phyloP scores from a whole-genome alignment of 257 asterid genomes.

The Petunia axillaris region DNA sequence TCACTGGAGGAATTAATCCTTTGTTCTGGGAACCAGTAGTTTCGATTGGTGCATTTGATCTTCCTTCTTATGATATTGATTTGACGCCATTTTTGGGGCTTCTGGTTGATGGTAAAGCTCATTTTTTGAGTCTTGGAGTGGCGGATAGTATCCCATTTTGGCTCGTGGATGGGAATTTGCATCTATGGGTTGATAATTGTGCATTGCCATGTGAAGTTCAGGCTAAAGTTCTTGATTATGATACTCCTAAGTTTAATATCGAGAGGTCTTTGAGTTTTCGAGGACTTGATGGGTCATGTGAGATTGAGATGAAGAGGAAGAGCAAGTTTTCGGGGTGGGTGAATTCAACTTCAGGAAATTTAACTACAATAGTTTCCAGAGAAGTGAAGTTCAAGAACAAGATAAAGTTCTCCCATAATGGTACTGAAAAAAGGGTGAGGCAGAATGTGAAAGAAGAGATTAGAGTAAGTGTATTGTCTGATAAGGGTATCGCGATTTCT shows the following conservation, averaged over 20 bases:
- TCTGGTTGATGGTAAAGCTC: conserved; percentile 60
- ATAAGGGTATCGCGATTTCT: conserved; percentile 32
- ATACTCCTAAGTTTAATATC: conserved; percentile 39
- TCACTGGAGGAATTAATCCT: conserved; percentile 81
- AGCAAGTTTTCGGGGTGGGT: conserved; percentile 75
- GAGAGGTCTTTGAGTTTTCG: conserved; percentile 40
- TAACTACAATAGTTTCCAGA: conserved; percentile 45
- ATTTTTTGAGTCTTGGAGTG: conserved; percentile 57
- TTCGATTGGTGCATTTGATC: conserved; percentile 82
- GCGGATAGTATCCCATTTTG: conserved; percentile 68
- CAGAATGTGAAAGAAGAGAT: conserved; percentile 53
- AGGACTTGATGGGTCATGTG: conserved; percentile 58
- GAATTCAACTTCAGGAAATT: conserved; percentile 67
- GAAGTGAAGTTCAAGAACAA: conserved; percentile 54
- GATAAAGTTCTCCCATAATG: conserved; percentile 48
- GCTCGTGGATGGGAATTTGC: conserved; percentile 83
- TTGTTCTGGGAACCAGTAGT: conserved; percentile 87
- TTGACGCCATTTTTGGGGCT: conserved; percentile 66
- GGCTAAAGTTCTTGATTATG: conserved; percentile 46
- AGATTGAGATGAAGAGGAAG: conserved; percentile 53
- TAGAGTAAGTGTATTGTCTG: conserved; percentile 37
- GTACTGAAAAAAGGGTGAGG: conserved; percentile 49
- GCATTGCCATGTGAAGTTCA: conserved; percentile 41
- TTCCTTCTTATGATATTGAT: conserved; percentile 78
- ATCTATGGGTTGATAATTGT: conserved; percentile 71